phyloP scores from a whole-genome alignment of 2,329 filamentous ascomycete genomes.

The Pyrenochaeta sp. region DNA sequence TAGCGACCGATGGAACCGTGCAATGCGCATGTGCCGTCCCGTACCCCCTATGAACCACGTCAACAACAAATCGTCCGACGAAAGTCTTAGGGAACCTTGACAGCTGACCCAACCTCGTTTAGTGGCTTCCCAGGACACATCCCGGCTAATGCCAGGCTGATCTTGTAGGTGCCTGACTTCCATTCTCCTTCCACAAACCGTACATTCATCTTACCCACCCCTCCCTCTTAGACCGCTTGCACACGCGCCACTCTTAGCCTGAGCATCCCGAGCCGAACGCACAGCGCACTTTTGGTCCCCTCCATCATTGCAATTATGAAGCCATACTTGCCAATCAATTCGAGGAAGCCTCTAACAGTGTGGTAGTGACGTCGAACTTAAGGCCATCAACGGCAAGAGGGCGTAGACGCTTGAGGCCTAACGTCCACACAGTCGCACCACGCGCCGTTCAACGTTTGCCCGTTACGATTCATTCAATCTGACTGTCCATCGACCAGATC shows the following conservation, averaged over 20 bases:
- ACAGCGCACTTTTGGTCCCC: slow-evolving; percentile 9
- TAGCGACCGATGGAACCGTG: slow-evolving; percentile 7
- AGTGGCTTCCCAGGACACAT: slow-evolving; percentile 83
- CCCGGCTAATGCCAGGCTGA: slow-evolving; percentile 74
- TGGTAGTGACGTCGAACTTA: slow-evolving; percentile 71
- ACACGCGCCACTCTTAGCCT: not conserved
- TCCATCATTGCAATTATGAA: slow-evolving; percentile 2
- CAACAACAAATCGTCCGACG: slow-evolving; percentile 11
- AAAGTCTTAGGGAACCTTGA: slow-evolving; percentile 5
- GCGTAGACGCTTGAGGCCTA: slow-evolving; percentile 33
- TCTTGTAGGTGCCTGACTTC: slow-evolving; percentile 73
- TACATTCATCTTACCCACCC: not conserved
- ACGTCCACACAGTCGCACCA: slow-evolving; percentile 5
- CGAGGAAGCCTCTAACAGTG: slow-evolving; percentile 19
- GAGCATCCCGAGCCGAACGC: slow-evolving; percentile 8
- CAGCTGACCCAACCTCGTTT: slow-evolving; percentile 26
- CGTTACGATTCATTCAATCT: slow-evolving; percentile 14
- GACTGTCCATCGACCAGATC: not conserved
- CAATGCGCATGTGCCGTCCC: slow-evolving; percentile 5
- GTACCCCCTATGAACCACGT: not conserved
- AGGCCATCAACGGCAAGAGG: slow-evolving; percentile 65
- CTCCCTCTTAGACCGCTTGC: not conserved
- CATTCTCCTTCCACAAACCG: too few relatives aligned
- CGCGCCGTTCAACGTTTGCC: slow-evolving; percentile 13
- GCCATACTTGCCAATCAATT: slow-evolving; percentile 1